Evolutionary conservation across 1,139 yeast species (phyloP), one percentile per base, ranked within the genome.

Genomic region (Spencermartinsiella ligniputridi): DNA sequence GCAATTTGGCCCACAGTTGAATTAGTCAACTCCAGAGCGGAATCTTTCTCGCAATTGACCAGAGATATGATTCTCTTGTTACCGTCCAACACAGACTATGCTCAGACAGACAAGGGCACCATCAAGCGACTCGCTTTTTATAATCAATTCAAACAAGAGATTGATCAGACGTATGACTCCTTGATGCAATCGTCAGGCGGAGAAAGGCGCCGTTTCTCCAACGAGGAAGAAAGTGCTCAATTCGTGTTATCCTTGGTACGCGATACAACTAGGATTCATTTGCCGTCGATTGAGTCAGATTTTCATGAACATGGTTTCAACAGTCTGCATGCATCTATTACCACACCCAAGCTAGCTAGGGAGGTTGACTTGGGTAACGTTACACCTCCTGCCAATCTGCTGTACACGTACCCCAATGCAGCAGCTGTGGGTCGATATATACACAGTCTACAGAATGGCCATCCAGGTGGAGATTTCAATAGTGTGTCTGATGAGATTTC

Each of bases 101-200:
- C 37, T 12, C 22, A 16, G 22, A 35, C 37, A 13, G 37, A 35
- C 25, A 35, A 35, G 25, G 37, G 37, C 2, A 35, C 37, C 11
- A 22, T 35, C 13, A 35, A 35, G 17, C 13, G 37, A 8, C 24
- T 3, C 15, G 13, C 17, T 3, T 35, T 35, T 17, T 35, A 17
- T 5, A 12, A 35, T 21, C 22, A 35, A 15, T 35, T 16, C 22
- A n/a, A 3, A 3, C 15, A 13, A 3, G 24, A 35, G 24, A 35
- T 35, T 17, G 37, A 5, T 35, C 16, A 20, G 5, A n/a, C 15
- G 3, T n/a, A 35, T 22, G 13, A 20, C 13, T 9, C n/a, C 6
- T 15, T 20, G 37, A 15, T 5, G 5, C 6, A 27, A n/a, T 11
- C 32, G n/a, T n/a, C n/a, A n/a, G n/a, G n/a, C n/a, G n/a, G n/a